Evolutionary conservation across 2,329 filamentous ascomycete genomes (phyloP).

Genomic region (Phialophora chinensis): DNA sequence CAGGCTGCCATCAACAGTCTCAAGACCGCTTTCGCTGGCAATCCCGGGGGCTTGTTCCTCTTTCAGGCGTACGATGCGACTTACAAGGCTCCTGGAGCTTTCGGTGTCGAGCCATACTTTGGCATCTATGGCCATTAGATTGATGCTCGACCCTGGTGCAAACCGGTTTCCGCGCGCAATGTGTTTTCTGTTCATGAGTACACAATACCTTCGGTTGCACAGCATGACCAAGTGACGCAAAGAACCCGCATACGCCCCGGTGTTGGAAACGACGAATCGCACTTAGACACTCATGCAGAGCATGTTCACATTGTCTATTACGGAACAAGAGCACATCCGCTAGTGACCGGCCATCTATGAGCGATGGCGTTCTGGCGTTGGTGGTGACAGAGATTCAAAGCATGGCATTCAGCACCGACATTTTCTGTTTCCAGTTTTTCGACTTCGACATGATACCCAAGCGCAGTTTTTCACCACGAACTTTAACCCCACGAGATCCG

Average conservation of each 20-base stretch:
- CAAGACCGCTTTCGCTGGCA: constrained; percentile 60
- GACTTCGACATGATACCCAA: constrained; percentile 22
- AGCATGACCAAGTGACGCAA: neutral
- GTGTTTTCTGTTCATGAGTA: constrained; percentile 7
- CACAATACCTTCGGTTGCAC: constrained; percentile 8
- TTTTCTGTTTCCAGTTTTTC: constrained; percentile 12
- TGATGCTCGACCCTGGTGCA: neutral
- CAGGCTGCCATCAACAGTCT: constrained; percentile 69
- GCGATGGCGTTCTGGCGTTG: constrained; percentile 27
- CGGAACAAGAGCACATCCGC: neutral
- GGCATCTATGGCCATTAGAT: constrained; percentile 52
- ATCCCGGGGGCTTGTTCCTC: constrained; percentile 65
- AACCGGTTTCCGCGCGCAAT: neutral
- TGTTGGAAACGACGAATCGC: constrained; percentile 4
- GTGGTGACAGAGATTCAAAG: neutral
- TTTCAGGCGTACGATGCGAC: constrained; percentile 80
- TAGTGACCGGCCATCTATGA: constrained; percentile 10
- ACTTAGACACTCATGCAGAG: neutral
- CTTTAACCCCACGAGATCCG: neutral
- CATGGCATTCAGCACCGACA: neutral
- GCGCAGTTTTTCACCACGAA: neutral
- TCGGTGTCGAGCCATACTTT: constrained; percentile 78
- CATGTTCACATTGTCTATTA: constrained; percentile 1
- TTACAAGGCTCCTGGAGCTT: constrained; percentile 76
- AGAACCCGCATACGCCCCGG: neutral